Evolutionary conservation across 352 stramenopile species (phyloP), one percentile per base, ranked within the genome.

Genomic region (Achlya hypogyna): DNA sequence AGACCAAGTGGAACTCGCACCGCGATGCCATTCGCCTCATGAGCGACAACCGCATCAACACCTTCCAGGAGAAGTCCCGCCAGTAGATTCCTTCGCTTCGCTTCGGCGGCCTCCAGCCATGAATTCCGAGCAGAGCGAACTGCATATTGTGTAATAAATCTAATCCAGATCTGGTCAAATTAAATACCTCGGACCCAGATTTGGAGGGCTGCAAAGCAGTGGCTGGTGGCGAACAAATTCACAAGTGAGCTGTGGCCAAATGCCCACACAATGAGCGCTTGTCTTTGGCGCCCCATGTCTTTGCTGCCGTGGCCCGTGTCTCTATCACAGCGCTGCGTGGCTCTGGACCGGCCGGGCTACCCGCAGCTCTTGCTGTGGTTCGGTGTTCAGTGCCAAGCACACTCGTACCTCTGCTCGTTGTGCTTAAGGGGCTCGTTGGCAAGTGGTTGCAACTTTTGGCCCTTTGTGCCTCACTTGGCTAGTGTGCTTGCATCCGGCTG

Each of bases 41-140:
- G 45, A 45, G n/a, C 27, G 60, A 67, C 12, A 67, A 67, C 60
- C 23, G 22, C n/a, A 67, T 67, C 60, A 67, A 67, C 60, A 42
- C 51, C 18, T 49, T 58, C 60, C 60, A 67, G 34, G 25, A 67
- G 32, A 22, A 56, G 31, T 56, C 49, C 10, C 25, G 31, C 25
- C 49, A 56, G 31, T 56, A 56, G 31, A 56, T 10, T 31, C 10
- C 20, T 10, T 56, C n/a, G 14, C 12, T 27, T 56, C 49, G 49
- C 31, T n/a, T 22, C 9, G 29, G 6, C n/a, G 35, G 18, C 29
- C 6, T 49, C 54, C 22, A n/a, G 23, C 54, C 54, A 49, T 28
- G 54, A 38, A 25, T 49, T 10, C 22, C 18, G 42, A 49, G 42
- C 22, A n/a, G n/a, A n/a, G n/a, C n/a, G n/a, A n/a, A n/a, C n/a